Percentiles rank a stretch among this genome's conserved stretches.
Evolutionary conservation across 768 basidiomycete genomes (phyloP).

Genomic region (Boletus edulis): DNA sequence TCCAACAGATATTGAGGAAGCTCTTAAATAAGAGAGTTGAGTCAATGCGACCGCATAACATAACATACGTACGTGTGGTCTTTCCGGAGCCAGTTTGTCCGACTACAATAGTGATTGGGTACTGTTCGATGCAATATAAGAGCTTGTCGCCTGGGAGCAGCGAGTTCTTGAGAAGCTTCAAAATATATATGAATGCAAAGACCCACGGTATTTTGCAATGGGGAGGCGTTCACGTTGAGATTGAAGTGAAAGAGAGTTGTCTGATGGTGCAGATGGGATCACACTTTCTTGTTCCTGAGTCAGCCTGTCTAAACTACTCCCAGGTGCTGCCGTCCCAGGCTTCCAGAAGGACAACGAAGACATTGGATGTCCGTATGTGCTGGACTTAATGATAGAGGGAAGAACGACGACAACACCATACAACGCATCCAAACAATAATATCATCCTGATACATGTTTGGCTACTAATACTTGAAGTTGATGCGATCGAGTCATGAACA

Average conservation of each 20-base stretch:
- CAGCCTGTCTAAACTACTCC: conserved; percentile 83
- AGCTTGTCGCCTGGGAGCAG: conserved; percentile 63
- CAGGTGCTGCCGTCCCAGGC: conserved; percentile 81
- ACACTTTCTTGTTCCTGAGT: conserved; percentile 73
- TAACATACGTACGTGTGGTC: conserved; percentile 76
- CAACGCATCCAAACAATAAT: too few relatives aligned
- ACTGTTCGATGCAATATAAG: conserved; percentile 79
- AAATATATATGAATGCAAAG: conserved; percentile 20
- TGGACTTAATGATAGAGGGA: background rate
- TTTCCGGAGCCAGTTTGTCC: conserved; percentile 98
- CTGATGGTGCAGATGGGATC: conserved; percentile 59
- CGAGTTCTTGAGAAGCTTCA: background rate
- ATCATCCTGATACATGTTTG: too few relatives aligned
- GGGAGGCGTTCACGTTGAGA: conserved; percentile 81
- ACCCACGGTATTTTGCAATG: conserved; percentile 81
- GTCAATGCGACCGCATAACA: background rate
- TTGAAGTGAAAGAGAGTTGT: conserved; percentile 59
- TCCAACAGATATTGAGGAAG: conserved; percentile 94
- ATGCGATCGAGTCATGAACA: too few relatives aligned
- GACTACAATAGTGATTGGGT: conserved; percentile 83
- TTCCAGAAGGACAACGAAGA: conserved; percentile 79
- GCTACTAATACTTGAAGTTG: too few relatives aligned
- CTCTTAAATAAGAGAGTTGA: conserved; percentile 47
- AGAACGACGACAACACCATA: too few relatives aligned
- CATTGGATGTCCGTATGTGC: conserved; percentile 32